Conservation (phyloP, 108 stramenopile species). For the Asterionellopsis glacialis region DNA sequence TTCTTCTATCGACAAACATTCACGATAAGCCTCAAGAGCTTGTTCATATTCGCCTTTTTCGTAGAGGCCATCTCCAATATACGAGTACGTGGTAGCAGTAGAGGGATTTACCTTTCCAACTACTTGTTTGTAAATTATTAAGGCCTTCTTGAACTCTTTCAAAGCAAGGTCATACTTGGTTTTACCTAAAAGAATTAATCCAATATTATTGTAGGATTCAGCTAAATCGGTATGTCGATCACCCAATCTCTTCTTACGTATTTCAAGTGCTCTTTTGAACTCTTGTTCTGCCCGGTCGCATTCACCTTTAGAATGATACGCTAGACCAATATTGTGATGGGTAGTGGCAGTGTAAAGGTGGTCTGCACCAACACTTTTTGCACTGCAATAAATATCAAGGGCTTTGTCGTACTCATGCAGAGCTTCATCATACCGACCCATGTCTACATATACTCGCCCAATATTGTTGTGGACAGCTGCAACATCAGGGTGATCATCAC, state of each 20-base stretch:
- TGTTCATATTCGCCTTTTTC: constrained; percentile 14
- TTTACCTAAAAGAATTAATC: constrained; percentile 1
- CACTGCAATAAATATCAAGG: constrained; percentile 18
- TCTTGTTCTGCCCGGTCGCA: constrained; percentile 16
- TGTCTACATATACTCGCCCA: constrained; percentile 12
- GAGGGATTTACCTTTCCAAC: constrained; percentile 9
- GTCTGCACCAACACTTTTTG: constrained; percentile 24
- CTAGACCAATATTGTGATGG: constrained; percentile 18
- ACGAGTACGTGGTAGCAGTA: constrained; percentile 17
- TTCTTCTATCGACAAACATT: too few relatives aligned
- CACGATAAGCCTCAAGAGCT: constrained; percentile 14
- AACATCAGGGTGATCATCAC: constrained; percentile 26
- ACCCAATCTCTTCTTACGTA: constrained; percentile 5
- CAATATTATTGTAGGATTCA: constrained; percentile 5
- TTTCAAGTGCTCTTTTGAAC: constrained; percentile 15
- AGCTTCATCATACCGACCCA: constrained; percentile 17
- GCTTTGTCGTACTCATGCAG: constrained; percentile 29
- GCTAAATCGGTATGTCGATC: constrained; percentile 18
- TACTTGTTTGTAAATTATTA: constrained; percentile 13
- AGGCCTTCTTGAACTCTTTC: constrained; percentile 21
- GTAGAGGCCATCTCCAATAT: constrained; percentile 19
- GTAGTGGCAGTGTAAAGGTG: constrained; percentile 25
- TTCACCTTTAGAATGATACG: constrained; percentile 22
- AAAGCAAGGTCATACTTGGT: constrained; percentile 20
- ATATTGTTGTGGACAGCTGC: constrained; percentile 31